Conservation (phyloP, 768 basidiomycete genomes). For the Termitomyces bulborhizus region DNA sequence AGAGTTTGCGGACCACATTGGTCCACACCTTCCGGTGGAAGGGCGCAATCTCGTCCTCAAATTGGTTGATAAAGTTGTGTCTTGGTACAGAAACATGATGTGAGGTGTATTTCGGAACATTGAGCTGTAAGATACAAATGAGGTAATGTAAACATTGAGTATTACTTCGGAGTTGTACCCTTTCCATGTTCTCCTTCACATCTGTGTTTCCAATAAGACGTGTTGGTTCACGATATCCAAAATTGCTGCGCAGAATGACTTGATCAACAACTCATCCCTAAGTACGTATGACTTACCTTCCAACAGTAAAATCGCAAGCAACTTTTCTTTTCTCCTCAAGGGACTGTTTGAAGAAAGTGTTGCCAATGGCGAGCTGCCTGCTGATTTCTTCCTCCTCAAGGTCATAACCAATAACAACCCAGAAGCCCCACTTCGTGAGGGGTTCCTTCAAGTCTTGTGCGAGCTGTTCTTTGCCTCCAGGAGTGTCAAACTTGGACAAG, state of each 20-base stretch:
- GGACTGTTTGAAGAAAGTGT: slow-evolving; percentile 28
- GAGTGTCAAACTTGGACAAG: slow-evolving; percentile 24
- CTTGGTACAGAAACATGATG: slow-evolving; percentile 13
- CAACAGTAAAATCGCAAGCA: slow-evolving; percentile 24
- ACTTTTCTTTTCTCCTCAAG: slow-evolving; percentile 27
- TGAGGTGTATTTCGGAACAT: slow-evolving; percentile 28
- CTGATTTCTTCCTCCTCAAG: slow-evolving; percentile 30
- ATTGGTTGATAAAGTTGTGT: slow-evolving; percentile 20
- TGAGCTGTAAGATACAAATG: slow-evolving; percentile 14
- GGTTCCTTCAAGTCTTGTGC: slow-evolving; percentile 30
- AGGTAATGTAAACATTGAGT: neutral
- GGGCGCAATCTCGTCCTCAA: slow-evolving; percentile 21
- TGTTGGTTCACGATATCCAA: slow-evolving; percentile 29
- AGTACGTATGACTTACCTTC: slow-evolving; percentile 17
- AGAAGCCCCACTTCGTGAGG: slow-evolving; percentile 33
- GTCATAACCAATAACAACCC: slow-evolving; percentile 32
- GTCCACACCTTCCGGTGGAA: slow-evolving; percentile 25
- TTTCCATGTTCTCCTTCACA: slow-evolving; percentile 32
- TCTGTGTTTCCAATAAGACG: slow-evolving; percentile 25
- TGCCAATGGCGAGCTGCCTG: slow-evolving; percentile 28
- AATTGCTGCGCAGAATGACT: slow-evolving; percentile 16
- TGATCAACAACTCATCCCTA: too few species aligned
- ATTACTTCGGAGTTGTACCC: slow-evolving; percentile 7
- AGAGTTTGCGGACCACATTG: slow-evolving; percentile 22
- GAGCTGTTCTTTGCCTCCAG: slow-evolving; percentile 25